These are phyloP conservation scores for Peronospora destructor DNA, from an alignment of 352 stramenopile species.

Conservation along the genomic window DNA sequence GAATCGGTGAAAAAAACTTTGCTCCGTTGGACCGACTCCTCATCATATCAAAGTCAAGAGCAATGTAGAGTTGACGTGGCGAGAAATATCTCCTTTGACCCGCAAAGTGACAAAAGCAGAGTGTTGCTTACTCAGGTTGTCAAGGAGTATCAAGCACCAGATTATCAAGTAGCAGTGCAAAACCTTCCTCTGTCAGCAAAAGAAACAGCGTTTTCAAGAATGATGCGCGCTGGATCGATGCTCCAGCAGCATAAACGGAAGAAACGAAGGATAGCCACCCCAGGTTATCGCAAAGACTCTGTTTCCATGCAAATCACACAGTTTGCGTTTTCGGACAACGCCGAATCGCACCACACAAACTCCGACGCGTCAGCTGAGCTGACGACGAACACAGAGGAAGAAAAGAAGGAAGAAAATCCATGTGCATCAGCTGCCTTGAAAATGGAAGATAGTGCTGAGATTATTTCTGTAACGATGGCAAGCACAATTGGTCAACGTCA, in stretches of 20 bases:
- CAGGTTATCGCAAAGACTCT: conserved; percentile 11
- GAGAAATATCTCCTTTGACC: conserved; percentile 48
- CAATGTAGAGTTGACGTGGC: conserved; percentile 36
- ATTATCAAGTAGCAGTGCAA: conserved; percentile 1
- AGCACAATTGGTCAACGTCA: conserved; percentile 1
- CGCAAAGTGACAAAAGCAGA: conserved; percentile 26
- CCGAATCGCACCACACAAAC: neutral
- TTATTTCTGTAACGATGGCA: neutral
- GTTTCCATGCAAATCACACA: conserved; percentile 23
- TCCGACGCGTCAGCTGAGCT: conserved; percentile 3
- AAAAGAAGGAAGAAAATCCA: conserved; percentile 2
- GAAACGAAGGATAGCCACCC: conserved; percentile 31
- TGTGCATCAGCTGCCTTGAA: neutral
- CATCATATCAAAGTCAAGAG: conserved; percentile 56
- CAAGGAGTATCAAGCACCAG: conserved; percentile 46
- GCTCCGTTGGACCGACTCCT: conserved; percentile 6
- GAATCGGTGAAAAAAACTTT: conserved; percentile 26
- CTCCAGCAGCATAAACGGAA: conserved; percentile 51
- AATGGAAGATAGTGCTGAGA: neutral
- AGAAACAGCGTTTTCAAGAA: conserved; percentile 76
- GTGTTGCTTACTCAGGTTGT: conserved; percentile 5
- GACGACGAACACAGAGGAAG: conserved; percentile 6
- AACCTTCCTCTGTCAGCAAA: conserved; percentile 13
- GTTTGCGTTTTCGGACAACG: conserved; percentile 15
- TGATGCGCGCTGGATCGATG: conserved; percentile 65